Percentiles rank a stretch among this genome's conserved stretches.
phyloP scores from a whole-genome alignment of 768 basidiomycete species.

The Psilocybe cyanescens region DNA sequence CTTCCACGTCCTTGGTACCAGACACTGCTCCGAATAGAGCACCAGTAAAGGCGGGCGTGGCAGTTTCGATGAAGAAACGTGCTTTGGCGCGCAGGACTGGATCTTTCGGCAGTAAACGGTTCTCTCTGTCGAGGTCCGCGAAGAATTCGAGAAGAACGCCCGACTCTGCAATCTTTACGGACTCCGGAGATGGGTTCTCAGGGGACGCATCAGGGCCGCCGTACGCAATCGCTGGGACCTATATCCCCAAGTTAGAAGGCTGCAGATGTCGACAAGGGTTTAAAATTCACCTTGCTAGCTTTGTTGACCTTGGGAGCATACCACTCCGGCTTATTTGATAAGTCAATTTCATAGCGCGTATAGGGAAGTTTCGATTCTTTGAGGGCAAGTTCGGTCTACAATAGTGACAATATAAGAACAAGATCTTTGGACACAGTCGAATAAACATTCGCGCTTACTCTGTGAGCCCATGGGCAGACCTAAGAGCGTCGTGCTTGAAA shows the following conservation, averaged over 20 bases:
- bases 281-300: slow-evolving; percentile 56
- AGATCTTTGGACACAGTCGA: too few relatives aligned
- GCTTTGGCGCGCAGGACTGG: slow-evolving; percentile 59
- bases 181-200: slow-evolving; percentile 61
- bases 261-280: not conserved
- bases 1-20: slow-evolving; percentile 42
- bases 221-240: slow-evolving; percentile 65
- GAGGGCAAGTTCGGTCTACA: slow-evolving; percentile 61
- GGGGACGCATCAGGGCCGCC: slow-evolving; percentile 61
- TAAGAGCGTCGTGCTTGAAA: slow-evolving; percentile 23
- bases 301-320: slow-evolving; percentile 68
- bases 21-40: slow-evolving; percentile 38
- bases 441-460: slow-evolving; percentile 34
- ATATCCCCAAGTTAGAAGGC: not conserved
- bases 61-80: slow-evolving; percentile 65
- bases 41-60: slow-evolving; percentile 47
- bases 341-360: slow-evolving; percentile 59
- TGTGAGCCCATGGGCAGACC: slow-evolving; percentile 64
- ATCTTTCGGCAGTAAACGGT: slow-evolving; percentile 54
- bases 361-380: slow-evolving; percentile 54
- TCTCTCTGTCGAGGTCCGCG: slow-evolving; percentile 55
- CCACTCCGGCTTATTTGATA: slow-evolving; percentile 71
- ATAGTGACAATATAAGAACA: too few relatives aligned
- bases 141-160: slow-evolving; percentile 69
- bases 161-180: slow-evolving; percentile 65